Conservation (phyloP, 441 rosid species). For the Pelargonium myrrhifolium region DNA sequence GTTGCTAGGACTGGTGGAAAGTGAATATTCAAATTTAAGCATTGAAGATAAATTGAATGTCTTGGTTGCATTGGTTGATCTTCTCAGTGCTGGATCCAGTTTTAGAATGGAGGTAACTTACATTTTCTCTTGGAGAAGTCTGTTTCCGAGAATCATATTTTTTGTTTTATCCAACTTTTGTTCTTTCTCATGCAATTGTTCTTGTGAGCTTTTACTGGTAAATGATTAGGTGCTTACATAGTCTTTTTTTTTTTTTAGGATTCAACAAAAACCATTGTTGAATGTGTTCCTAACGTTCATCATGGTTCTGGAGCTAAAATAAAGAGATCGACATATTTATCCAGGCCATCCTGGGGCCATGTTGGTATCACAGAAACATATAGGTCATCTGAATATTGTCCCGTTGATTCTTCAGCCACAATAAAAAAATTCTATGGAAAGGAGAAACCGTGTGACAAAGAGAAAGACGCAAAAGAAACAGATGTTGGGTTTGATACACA, state of each 20-base stretch:
- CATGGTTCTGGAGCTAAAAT: conserved; percentile 86
- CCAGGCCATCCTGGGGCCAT: conserved; percentile 69
- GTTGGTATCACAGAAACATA: conserved; percentile 29
- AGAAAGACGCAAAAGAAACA: conserved; percentile 26
- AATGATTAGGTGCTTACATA: not conserved
- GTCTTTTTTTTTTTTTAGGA: conserved; percentile 37
- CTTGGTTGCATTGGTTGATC: conserved; percentile 74
- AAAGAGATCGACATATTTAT: conserved; percentile 50
- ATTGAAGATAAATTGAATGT: conserved; percentile 80
- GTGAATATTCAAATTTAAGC: conserved; percentile 86
- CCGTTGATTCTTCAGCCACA: conserved; percentile 61
- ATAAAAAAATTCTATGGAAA: conserved; percentile 25
- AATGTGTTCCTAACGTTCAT: conserved; percentile 39
- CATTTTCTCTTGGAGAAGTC: conserved; percentile 7
- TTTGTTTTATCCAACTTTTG: not conserved
- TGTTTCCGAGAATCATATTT: not conserved
- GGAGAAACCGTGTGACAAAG: conserved; percentile 24
- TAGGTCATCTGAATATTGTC: conserved; percentile 43
- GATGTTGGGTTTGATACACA: conserved; percentile 38
- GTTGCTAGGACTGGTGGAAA: conserved; percentile 88
- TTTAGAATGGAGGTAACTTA: conserved; percentile 71
- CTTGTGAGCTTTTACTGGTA: conserved; percentile 2
- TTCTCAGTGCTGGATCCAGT: conserved; percentile 69
- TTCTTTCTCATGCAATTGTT: not conserved
- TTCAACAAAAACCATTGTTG: conserved; percentile 35